Evolutionary conservation across 768 basidiomycete species (phyloP).

Genomic region (Punctularia strigosozonata): DNA sequence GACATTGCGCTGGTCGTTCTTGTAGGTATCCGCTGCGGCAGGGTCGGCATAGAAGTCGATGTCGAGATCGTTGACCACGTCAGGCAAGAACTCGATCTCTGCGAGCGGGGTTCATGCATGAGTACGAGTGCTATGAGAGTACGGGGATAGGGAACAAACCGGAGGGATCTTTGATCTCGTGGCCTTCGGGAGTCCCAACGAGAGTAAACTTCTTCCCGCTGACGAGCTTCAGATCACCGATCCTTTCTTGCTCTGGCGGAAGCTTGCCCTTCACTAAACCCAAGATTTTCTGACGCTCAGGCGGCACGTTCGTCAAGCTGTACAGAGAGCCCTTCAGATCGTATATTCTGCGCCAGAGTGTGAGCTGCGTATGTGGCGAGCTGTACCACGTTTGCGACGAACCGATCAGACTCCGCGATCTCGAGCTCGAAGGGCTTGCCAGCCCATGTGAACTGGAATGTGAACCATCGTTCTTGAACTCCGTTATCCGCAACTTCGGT

Average conservation of each 20-base stretch:
- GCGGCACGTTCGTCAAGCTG: constrained; percentile 64
- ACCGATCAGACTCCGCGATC: constrained; percentile 75
- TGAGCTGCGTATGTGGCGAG: neutral
- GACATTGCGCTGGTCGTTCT: constrained; percentile 69
- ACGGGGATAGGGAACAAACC: constrained; percentile 20
- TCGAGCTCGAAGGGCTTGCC: constrained; percentile 55
- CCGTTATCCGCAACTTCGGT: too few species aligned
- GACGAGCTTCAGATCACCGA: constrained; percentile 47
- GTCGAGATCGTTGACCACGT: constrained; percentile 73
- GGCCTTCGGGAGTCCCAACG: constrained; percentile 75
- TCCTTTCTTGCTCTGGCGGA: constrained; percentile 59
- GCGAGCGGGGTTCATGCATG: neutral
- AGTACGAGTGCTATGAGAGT: constrained; percentile 6
- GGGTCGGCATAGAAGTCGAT: constrained; percentile 62
- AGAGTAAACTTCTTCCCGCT: constrained; percentile 72
- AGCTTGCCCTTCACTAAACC: constrained; percentile 78
- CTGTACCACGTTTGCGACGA: neutral
- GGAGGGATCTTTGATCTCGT: constrained; percentile 75
- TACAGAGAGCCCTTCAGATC: constrained; percentile 66
- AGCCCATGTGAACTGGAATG: constrained; percentile 61
- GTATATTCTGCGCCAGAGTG: constrained; percentile 42
- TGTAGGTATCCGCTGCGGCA: constrained; percentile 44
- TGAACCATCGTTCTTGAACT: constrained; percentile 36
- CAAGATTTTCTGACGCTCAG: constrained; percentile 79
- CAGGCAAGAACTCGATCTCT: constrained; percentile 58